Base-by-base conservation (phyloP, 2,329 filamentous ascomycete species). In the Thielaviopsis euricoi region DNA sequence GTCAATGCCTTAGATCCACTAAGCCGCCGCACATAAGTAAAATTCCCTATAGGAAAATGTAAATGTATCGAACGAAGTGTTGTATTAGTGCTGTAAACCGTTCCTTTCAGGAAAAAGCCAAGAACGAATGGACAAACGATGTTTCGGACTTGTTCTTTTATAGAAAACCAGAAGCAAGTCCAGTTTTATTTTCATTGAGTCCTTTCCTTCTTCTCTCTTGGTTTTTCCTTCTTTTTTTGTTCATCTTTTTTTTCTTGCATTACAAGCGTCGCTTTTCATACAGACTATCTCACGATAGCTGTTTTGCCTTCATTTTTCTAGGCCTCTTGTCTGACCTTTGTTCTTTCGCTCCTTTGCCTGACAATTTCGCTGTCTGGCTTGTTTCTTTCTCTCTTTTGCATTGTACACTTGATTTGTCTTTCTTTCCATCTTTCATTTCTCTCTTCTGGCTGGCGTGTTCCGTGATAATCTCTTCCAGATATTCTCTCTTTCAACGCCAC, bases 211-310 rank as follows among this genome's bases (percentile, higher is more conserved):
- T 25, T 43, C 54, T 53, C 43, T 56, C 56, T 53, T 55, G 57
- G 59, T 59, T 61, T 54, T 52, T 57, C 59, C 56, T 58, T 60
- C 58, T 60, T 59, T 60, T 56, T 61, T 58, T 57, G 33, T 59
- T 56, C 56, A 55, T 56, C 55, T 55, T 56, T 53, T 53, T 48
- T 55, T 57, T 52, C n/a, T n/a, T n/a, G n/a, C n/a, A n/a, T n/a
- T n/a, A n/a, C n/a, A n/a, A n/a, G n/a, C n/a, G n/a, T 22, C 15
- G 25, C 29, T 37, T 10, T 33, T 33, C 29, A 33, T 33, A 25
- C 23, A 48, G 10, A 33, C 51, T 29, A 50, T 26, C 46, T 29
- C 26, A 53, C 52, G 40, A 29, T n/a, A 54, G 29, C 43, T 58
- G 33, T 21, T 33, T 53, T 21, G 48, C 19, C 43, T 26, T 56